Percentiles rank a stretch among this genome's conserved stretches.
Conservation (phyloP, 208 protist species). For the Tetramitus jugosus region DNA sequence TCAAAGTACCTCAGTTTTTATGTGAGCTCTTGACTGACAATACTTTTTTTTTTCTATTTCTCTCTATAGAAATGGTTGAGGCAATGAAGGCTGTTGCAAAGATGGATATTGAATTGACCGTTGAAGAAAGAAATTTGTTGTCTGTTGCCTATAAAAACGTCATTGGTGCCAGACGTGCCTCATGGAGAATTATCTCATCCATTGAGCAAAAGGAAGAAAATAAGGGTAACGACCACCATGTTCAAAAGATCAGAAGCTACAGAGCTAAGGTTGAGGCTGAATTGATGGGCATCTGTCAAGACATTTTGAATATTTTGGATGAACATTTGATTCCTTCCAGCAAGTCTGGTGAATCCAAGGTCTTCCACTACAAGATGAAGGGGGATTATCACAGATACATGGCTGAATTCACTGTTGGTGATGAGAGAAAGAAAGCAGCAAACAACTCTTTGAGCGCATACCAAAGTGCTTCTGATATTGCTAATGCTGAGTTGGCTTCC, state of each 20-base stretch:
- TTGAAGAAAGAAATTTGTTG: slow-evolving; percentile 99
- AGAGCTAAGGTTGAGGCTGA: slow-evolving; percentile 90
- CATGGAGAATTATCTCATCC: slow-evolving; percentile 94
- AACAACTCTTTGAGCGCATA: slow-evolving; percentile 57
- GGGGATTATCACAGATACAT: slow-evolving; percentile 94
- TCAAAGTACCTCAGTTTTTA: too few species aligned
- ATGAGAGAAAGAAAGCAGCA: slow-evolving; percentile 48
- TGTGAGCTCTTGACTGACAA: too few species aligned
- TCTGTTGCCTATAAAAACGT: slow-evolving; percentile 99
- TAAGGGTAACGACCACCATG: slow-evolving; percentile 56
- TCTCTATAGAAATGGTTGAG: slow-evolving; percentile 94
- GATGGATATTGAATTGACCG: slow-evolving; percentile 79
- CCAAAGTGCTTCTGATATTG: slow-evolving; percentile 42
- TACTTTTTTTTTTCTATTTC: too few species aligned
- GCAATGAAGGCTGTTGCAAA: slow-evolving; percentile 94
- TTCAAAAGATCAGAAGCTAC: slow-evolving; percentile 80
- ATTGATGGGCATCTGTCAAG: slow-evolving; percentile 92
- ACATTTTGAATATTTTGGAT: slow-evolving; percentile 90
- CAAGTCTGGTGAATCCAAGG: slow-evolving; percentile 70
- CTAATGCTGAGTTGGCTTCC: slow-evolving; percentile 52
- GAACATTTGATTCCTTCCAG: slow-evolving; percentile 89
- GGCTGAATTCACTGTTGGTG: slow-evolving; percentile 85
- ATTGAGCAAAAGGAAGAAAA: slow-evolving; percentile 92
- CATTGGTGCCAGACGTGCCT: slow-evolving; percentile 93
- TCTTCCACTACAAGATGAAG: slow-evolving; percentile 91